These are phyloP conservation scores for Citrus hindsii DNA, from an alignment of 345 rosid genomes.

Conservation along the genomic window DNA sequence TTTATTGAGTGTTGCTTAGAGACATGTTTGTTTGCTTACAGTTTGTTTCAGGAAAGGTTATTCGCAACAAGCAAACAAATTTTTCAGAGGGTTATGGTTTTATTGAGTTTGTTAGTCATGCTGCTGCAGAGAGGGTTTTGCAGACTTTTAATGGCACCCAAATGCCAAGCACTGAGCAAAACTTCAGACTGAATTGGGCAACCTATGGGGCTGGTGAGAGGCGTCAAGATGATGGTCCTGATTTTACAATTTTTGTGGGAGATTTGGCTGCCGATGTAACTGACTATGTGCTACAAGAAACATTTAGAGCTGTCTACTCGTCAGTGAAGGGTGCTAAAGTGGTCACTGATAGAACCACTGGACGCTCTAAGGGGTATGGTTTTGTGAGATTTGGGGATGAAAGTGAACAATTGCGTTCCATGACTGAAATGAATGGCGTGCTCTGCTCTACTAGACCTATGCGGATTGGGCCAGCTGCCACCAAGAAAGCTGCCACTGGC, in stretches of 20 bases:
- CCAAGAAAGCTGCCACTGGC: conserved; percentile 56
- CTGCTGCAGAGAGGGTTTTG: conserved; percentile 78
- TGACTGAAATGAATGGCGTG: conserved; percentile 93
- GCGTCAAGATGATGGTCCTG: conserved; percentile 83
- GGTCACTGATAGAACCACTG: conserved; percentile 85
- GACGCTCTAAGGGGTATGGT: conserved; percentile 95
- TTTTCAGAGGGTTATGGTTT: conserved; percentile 87
- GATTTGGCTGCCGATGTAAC: conserved; percentile 92
- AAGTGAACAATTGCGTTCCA: conserved; percentile 74
- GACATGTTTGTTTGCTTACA: conserved; percentile 14
- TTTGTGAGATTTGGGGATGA: conserved; percentile 92
- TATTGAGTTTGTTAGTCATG: conserved; percentile 62
- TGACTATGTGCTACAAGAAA: conserved; percentile 70
- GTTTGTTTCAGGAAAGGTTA: conserved; percentile 81
- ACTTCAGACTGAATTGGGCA: conserved; percentile 90
- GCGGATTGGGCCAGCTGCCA: conserved; percentile 94
- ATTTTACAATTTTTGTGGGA: conserved; percentile 82
- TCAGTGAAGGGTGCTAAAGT: conserved; percentile 93
- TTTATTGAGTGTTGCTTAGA: background rate
- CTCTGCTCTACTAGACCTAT: conserved; percentile 83
- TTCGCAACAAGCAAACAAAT: conserved; percentile 72
- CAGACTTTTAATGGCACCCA: conserved; percentile 71
- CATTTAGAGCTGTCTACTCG: conserved; percentile 55
- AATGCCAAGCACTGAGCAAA: conserved; percentile 80
- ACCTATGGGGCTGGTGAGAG: conserved; percentile 83